Base-by-base conservation (phyloP, 768 basidiomycete species). In the Gloeophyllum trabeum region DNA sequence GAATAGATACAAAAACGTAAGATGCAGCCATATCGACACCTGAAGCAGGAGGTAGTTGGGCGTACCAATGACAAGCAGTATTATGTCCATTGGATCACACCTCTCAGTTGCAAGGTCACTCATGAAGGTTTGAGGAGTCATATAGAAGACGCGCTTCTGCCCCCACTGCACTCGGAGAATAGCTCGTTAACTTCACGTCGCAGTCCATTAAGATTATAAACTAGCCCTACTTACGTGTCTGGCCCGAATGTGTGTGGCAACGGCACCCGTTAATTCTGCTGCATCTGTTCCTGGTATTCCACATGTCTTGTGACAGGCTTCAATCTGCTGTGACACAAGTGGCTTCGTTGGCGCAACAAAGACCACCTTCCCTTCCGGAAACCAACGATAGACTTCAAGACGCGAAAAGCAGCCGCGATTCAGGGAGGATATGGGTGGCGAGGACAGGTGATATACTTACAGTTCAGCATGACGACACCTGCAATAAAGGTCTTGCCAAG, bases 401-500 rank as follows among this genome's bases (percentile, higher is more conserved):
- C 36, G 20, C 10, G 36, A 10, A 10, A 7, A 35, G 38, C 20
- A 25, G 20, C 20, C 16, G 39, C 19, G 34, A 40, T 5, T 20
- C 26, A 22, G 44, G 21, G 19, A 14, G 28, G 18, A 41, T 20
- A 28, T 13, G 32, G 24, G n/a, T 23, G 25, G 40, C 39, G 22
- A 34, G 14, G 23, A 5, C n/a, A n/a, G n/a, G n/a, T n/a, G n/a
- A n/a, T n/a, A n/a, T n/a, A 54, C 60, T 32, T 52, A 90, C 90
- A 94, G 54, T 93, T 94, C 22, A 93, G 63, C 94, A 99, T 97
- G 18, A 99, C 75, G 2, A 89, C 90, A 1, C 94, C 92, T 3
- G 96, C 96, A 46, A 99, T 85, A 53, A 99, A 98, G 0, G 96
- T 99, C 64, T 99, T 99, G 13, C 96, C 96, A 10, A 98, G 65